These are phyloP conservation scores for Porogramme epimiltina DNA, from an alignment of 1,284 basidiomycete species.

Conservation along the genomic window DNA sequence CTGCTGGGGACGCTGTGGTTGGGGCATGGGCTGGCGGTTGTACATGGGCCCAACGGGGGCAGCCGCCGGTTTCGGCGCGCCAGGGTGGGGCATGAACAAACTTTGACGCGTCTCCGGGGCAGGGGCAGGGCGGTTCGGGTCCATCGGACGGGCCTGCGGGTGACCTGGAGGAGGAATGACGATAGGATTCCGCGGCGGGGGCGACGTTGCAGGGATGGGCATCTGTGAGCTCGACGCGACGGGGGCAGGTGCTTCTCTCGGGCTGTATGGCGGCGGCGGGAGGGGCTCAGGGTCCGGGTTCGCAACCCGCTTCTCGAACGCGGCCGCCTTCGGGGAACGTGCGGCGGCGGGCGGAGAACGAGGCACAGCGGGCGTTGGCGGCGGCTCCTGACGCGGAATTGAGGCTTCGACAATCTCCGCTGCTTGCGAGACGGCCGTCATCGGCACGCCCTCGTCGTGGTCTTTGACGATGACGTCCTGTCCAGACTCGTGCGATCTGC, in stretches of 20 bases:
- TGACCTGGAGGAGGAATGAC: slow-evolving; percentile 30
- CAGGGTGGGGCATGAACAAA: slow-evolving; percentile 72
- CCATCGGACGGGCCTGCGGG: slow-evolving; percentile 32
- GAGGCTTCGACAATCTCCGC: slow-evolving; percentile 13
- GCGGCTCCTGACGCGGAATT: not conserved
- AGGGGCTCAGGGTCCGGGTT: slow-evolving; percentile 15
- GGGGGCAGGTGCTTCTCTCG: slow-evolving; percentile 1
- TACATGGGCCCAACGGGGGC: slow-evolving; percentile 60
- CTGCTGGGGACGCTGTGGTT: slow-evolving; percentile 10
- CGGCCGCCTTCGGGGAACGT: slow-evolving; percentile 1
- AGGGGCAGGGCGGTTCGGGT: slow-evolving; percentile 16
- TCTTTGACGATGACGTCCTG: slow-evolving; percentile 41
- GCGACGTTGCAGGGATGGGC: slow-evolving; percentile 4
- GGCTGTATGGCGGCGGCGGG: slow-evolving; percentile 19
- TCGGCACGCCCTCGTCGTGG: slow-evolving; percentile 28
- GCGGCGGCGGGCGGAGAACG: not conserved
- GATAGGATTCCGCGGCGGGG: slow-evolving; percentile 8
- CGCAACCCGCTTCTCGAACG: slow-evolving; percentile 16
- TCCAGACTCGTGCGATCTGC: slow-evolving; percentile 7
- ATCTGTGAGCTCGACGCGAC: slow-evolving; percentile 3
- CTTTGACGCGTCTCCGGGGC: slow-evolving; percentile 36
- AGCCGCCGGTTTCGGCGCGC: slow-evolving; percentile 61
- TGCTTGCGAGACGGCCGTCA: slow-evolving; percentile 13
- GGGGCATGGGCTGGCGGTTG: slow-evolving; percentile 38
- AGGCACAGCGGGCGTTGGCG: slow-evolving; percentile 11